Evolutionary conservation across 257 asterid species (phyloP), one percentile per base, ranked within the genome.

Genomic region (Solanum pinnatisectum): DNA sequence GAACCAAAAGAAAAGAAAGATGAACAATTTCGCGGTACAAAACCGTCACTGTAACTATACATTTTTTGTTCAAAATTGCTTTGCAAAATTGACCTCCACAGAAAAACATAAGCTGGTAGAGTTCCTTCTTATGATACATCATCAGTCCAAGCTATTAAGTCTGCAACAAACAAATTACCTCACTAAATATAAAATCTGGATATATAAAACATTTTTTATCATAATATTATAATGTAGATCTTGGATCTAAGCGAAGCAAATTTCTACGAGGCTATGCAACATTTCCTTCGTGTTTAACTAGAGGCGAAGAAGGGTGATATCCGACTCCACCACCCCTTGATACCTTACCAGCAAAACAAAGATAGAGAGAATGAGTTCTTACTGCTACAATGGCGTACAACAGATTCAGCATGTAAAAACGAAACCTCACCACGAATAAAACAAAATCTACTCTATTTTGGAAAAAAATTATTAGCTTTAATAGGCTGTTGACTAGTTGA

Each of bases 1-100:
- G 85, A 81, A 46, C 70, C 27, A 2, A 30, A 65, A 25, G 72
- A 2, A 70, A 70, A 23, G 36, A 11, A 37, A 10, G 10, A 73
- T 13, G 35, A 84, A 59, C 25, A 73, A 85, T 39, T 84, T 76
- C 22, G 56, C 59, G 18, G 42, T 27, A 14, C 77, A 83, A 10
- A 40, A 78, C 23, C 70, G 60, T 83, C 52, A 30, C 16, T 22
- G 88, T 88, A 33, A 20, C 87, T 88, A 76, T 88, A 85, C 88
- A 85, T 70, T 49, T 49, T 88, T 78, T 40, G 73, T 76, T 35
- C 59, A 52, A 85, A 44, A 39, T 73, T 73, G 87, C 82, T 60
- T 44, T 32, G 81, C 84, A 88, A 85, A 59, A 60, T 84, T 88
- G 70, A 49, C 72, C 76, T 52, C 42, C 16, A 22, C 4, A 18